phyloP scores from a whole-genome alignment of 352 stramenopile species.

The Globisporangium alternatum region DNA sequence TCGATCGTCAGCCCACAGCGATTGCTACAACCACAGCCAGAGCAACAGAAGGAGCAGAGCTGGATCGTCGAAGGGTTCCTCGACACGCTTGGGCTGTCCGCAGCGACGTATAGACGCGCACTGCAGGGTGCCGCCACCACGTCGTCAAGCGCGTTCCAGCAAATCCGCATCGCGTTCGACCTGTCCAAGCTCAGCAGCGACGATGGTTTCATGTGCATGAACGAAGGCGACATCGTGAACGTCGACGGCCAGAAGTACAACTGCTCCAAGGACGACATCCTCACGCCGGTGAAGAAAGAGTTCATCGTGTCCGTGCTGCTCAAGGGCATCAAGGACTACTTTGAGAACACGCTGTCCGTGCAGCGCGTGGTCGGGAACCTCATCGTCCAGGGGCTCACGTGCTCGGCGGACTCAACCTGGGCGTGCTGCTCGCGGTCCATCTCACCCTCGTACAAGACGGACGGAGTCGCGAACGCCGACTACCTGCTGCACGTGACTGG shows the following conservation, averaged over 20 bases:
- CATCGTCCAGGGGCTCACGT: slow-evolving; percentile 52
- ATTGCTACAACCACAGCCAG: slow-evolving; percentile 10
- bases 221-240: slow-evolving; percentile 43
- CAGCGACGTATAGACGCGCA: slow-evolving; percentile 6
- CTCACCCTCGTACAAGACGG: slow-evolving; percentile 38
- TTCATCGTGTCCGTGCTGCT: slow-evolving; percentile 69
- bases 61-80: slow-evolving; percentile 42
- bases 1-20: slow-evolving; percentile 36
- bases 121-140: slow-evolving; percentile 6
- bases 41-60: slow-evolving; percentile 17
- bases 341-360: slow-evolving; percentile 57
- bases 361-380: slow-evolving; percentile 67
- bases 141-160: slow-evolving; percentile 41
- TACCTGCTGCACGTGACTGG: slow-evolving; percentile 78
- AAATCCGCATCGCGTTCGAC: slow-evolving; percentile 77
- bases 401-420: slow-evolving; percentile 41
- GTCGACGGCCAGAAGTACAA: slow-evolving; percentile 50
- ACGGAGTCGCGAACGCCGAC: slow-evolving; percentile 63
- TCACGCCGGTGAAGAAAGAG: slow-evolving; percentile 63
- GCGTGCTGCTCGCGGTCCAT: slow-evolving; percentile 61
- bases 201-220: slow-evolving; percentile 54
- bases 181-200: slow-evolving; percentile 73
- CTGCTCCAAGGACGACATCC: slow-evolving; percentile 49
- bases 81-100: slow-evolving; percentile 31
- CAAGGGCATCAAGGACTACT: slow-evolving; percentile 60